These are phyloP conservation scores for Trametes versicolor DNA, from an alignment of 1,284 basidiomycete genomes.

Conservation along the genomic window DNA sequence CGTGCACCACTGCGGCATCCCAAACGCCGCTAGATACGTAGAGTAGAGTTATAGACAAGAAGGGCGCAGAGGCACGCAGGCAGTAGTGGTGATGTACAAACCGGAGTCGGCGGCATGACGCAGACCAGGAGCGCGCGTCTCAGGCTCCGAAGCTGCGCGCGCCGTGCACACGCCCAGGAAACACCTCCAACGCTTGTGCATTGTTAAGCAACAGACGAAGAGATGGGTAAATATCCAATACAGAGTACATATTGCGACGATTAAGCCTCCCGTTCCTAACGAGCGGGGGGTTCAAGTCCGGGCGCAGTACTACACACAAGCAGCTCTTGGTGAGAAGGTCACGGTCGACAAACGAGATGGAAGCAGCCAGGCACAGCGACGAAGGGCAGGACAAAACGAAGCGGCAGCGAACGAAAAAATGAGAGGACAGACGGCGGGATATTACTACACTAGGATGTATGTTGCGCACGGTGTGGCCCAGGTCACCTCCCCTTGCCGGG, in stretches of 20 bases:
- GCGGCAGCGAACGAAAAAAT: slow-evolving; percentile 13
- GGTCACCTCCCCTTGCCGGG: slow-evolving; percentile 48
- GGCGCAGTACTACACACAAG: slow-evolving; percentile 29
- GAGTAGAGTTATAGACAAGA: neutral
- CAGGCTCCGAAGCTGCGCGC: neutral
- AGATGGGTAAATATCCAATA: slow-evolving; percentile 36
- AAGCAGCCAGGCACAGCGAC: slow-evolving; percentile 37
- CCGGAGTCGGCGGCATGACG: neutral
- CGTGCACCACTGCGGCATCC: slow-evolving; percentile 28
- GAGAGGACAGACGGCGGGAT: slow-evolving; percentile 1
- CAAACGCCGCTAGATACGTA: neutral
- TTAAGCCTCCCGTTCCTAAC: slow-evolving; percentile 33
- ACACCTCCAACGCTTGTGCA: neutral
- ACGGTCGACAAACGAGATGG: slow-evolving; percentile 32
- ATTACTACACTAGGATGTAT: slow-evolving; percentile 25
- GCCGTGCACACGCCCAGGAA: neutral
- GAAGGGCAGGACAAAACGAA: slow-evolving; percentile 34
- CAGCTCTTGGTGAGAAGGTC: slow-evolving; percentile 12
- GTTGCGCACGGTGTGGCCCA: neutral
- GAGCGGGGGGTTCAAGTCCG: slow-evolving; percentile 25
- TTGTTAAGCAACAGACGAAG: neutral
- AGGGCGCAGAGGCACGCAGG: neutral
- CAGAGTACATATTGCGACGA: slow-evolving; percentile 30
- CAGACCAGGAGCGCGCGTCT: slow-evolving; percentile 1
- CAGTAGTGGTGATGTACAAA: neutral